These are phyloP conservation scores for Camillea tinctor DNA, from an alignment of 2,329 filamentous ascomycete species.

Conservation along the genomic window DNA sequence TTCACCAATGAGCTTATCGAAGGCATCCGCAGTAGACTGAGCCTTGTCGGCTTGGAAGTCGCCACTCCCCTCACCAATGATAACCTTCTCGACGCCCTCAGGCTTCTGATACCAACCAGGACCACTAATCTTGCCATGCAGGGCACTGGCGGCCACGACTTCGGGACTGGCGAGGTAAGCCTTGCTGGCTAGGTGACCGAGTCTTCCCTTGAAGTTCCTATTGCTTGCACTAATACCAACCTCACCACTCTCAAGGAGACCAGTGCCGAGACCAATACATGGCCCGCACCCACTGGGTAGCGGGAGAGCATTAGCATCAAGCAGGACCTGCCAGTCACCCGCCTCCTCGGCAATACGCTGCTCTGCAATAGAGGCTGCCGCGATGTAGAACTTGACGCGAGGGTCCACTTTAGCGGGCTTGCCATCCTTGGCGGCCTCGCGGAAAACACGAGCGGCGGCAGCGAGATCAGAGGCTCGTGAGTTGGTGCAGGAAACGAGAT, in stretches of 20 bases:
- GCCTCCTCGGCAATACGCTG: conserved; percentile 74
- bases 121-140: conserved; percentile 69
- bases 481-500: conserved; percentile 90
- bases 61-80: conserved; percentile 43
- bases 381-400: conserved; percentile 83
- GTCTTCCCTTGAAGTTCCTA: conserved; percentile 92
- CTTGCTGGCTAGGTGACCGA: conserved; percentile 72
- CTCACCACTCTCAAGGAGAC: conserved; percentile 80
- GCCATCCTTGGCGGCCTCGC: conserved; percentile 67
- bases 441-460: conserved; percentile 81
- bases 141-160: conserved; percentile 85
- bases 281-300: conserved; percentile 76
- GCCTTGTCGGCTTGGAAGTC: conserved; percentile 57
- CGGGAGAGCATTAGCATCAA: conserved; percentile 74
- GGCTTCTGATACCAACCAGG: conserved; percentile 78
- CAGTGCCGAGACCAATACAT: conserved; percentile 79
- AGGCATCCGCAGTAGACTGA: conserved; percentile 64
- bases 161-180: conserved; percentile 89
- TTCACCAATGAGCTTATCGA: conserved; percentile 12
- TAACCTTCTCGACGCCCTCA: conserved; percentile 63
- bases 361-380: conserved; percentile 77
- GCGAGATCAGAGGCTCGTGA: conserved; percentile 76
- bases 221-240: conserved; percentile 82
- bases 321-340: conserved; percentile 81
- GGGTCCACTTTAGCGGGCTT: conserved; percentile 67